Percentiles rank a stretch among this genome's conserved stretches.
Conservation (phyloP, 768 basidiomycete species). For the Termitomyces sp. region DNA sequence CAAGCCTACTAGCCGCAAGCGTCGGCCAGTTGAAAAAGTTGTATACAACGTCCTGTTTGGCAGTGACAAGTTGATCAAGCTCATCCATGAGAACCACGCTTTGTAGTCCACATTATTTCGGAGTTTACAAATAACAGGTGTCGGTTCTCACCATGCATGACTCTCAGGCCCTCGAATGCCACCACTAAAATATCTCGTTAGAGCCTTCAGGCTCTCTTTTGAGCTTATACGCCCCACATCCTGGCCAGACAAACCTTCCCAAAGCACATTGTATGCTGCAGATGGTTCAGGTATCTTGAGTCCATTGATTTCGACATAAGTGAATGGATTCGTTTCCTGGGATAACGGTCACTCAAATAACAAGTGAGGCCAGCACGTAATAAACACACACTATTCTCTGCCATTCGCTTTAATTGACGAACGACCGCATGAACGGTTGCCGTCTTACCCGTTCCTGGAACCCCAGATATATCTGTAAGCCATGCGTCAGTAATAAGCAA, state of each 20-base stretch:
- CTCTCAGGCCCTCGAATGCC: constrained; percentile 64
- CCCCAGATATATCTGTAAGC: constrained; percentile 88
- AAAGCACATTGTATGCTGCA: constrained; percentile 89
- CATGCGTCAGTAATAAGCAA: background rate
- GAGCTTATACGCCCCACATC: constrained; percentile 60
- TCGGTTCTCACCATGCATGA: constrained; percentile 75
- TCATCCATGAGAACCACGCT: constrained; percentile 99
- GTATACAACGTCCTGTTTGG: constrained; percentile 97
- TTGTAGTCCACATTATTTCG: constrained; percentile 2
- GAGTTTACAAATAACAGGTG: background rate
- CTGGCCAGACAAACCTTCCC: constrained; percentile 89
- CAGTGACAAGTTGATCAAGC: constrained; percentile 92
- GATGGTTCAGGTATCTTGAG: constrained; percentile 88
- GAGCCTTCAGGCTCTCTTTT: constrained; percentile 78
- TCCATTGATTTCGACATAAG: constrained; percentile 97
- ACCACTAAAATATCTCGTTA: constrained; percentile 75
- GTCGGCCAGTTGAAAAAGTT: constrained; percentile 99
- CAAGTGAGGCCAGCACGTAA: background rate
- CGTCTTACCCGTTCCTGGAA: constrained; percentile 99
- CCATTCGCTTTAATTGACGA: constrained; percentile 86
- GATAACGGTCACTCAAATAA: background rate
- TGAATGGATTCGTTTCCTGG: constrained; percentile 92
- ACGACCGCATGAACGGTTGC: constrained; percentile 94
- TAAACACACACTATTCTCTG: constrained; percentile 63
- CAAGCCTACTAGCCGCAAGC: constrained; percentile 77